Evolutionary conservation across 2,329 filamentous ascomycete species (phyloP).

Genomic region (Scedosporium dehoogii): DNA sequence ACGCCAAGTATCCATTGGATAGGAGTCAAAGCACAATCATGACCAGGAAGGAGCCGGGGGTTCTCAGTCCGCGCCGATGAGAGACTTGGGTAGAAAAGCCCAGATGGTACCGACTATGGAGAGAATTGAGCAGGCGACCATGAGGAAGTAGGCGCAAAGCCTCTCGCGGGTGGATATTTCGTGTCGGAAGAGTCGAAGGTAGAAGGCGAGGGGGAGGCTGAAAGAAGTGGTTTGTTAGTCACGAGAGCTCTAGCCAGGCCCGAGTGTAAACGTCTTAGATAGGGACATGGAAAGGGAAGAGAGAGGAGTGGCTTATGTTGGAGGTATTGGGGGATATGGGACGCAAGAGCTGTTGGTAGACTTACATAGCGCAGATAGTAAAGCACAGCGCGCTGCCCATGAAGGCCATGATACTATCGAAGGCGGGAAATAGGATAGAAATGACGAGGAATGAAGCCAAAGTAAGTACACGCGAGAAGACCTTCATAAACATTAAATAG

Average conservation of each 20-base stretch:
- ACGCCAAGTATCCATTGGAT: not conserved
- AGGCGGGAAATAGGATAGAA: slow-evolving; percentile 60
- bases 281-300: not conserved
- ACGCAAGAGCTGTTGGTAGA: slow-evolving; percentile 7
- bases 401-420: slow-evolving; percentile 85
- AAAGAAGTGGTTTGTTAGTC: not conserved
- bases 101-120: slow-evolving; percentile 74
- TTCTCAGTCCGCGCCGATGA: slow-evolving; percentile 47
- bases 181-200: slow-evolving; percentile 76
- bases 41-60: not conserved
- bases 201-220: slow-evolving; percentile 70
- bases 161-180: slow-evolving; percentile 58
- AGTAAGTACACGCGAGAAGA: slow-evolving; percentile 54
- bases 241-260: not conserved
- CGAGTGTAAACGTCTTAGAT: not conserved
- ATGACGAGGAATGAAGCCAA: slow-evolving; percentile 67
- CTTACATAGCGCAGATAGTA: slow-evolving; percentile 76
- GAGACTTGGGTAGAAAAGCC: slow-evolving; percentile 74
- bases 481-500: slow-evolving; percentile 25
- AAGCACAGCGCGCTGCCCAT: slow-evolving; percentile 88
- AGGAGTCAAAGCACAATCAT: not conserved
- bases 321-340: not conserved
- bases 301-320: not conserved
- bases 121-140: slow-evolving; percentile 58
- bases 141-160: slow-evolving; percentile 55